Conservation (phyloP, 208 protist genomes). For the Trypanosoma conorhini region DNA sequence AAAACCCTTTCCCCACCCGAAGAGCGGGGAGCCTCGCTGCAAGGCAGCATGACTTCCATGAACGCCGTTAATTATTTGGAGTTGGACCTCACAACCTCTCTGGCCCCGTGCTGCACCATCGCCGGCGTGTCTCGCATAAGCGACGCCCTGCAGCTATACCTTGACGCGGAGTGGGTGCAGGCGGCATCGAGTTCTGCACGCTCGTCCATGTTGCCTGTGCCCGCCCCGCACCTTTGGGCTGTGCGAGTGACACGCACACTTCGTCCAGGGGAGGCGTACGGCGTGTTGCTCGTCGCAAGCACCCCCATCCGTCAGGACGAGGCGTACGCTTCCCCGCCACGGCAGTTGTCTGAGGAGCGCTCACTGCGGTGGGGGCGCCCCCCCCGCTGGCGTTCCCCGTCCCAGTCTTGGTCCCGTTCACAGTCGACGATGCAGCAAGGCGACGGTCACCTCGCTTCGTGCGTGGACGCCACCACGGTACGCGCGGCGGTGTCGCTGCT, state of each 20-base stretch:
- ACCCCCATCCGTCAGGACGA: constrained; percentile 6
- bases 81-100: constrained; percentile 57
- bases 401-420: not conserved
- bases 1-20: too few species aligned
- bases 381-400: not conserved
- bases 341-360: not conserved
- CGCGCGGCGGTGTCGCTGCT: not conserved
- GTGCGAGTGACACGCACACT: constrained; percentile 36
- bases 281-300: not conserved
- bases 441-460: not conserved
- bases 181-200: constrained; percentile 23
- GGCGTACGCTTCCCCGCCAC: too few species aligned
- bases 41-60: constrained; percentile 39
- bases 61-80: constrained; percentile 62
- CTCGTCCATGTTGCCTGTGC: constrained; percentile 32
- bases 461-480: not conserved
- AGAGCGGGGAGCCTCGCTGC: too few species aligned
- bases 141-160: constrained; percentile 33
- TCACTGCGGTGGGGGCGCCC: not conserved
- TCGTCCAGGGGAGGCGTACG: not conserved
- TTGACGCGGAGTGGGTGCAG: constrained; percentile 69
- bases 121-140: constrained; percentile 49
- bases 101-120: constrained; percentile 40
- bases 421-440: not conserved
- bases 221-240: constrained; percentile 64